These are phyloP conservation scores for Penicillium crustosum DNA, from an alignment of 2,329 filamentous ascomycete genomes.

Conservation along the genomic window DNA sequence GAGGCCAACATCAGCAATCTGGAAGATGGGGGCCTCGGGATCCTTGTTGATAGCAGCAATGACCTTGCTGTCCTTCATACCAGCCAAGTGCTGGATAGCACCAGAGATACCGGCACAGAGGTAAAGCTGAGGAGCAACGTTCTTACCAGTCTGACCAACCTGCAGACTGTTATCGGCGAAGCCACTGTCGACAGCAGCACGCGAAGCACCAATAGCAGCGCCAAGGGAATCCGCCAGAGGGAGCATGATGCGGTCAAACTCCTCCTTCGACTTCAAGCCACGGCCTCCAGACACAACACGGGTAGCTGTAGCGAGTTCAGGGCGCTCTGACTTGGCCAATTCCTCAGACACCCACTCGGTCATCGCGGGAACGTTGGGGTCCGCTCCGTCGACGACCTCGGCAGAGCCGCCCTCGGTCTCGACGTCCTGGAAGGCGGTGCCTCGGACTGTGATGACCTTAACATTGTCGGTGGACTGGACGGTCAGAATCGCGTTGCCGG, in stretches of 20 bases:
- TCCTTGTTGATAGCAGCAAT: slow-evolving; percentile 99
- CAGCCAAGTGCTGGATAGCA: slow-evolving; percentile 95
- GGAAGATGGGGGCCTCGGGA: slow-evolving; percentile 94
- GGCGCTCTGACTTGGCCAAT: slow-evolving; percentile 87
- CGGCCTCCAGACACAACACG: slow-evolving; percentile 91
- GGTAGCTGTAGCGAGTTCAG: slow-evolving; percentile 84
- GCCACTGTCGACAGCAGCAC: slow-evolving; percentile 92
- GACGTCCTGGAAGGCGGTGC: slow-evolving; percentile 82
- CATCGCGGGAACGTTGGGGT: slow-evolving; percentile 71
- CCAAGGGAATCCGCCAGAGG: slow-evolving; percentile 89
- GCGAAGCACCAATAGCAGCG: slow-evolving; percentile 91
- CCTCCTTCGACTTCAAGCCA: slow-evolving; percentile 95
- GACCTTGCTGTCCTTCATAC: slow-evolving; percentile 99
- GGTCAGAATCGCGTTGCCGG: slow-evolving; percentile 94
- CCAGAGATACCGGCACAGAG: slow-evolving; percentile 94
- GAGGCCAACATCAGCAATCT: slow-evolving; percentile 92
- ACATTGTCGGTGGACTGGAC: slow-evolving; percentile 83
- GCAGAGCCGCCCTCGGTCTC: slow-evolving; percentile 72
- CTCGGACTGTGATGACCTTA: slow-evolving; percentile 90
- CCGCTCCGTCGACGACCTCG: slow-evolving; percentile 73
- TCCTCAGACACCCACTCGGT: slow-evolving; percentile 95
- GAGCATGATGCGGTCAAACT: slow-evolving; percentile 90
- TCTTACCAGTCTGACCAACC: slow-evolving; percentile 98
- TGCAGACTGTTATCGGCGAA: slow-evolving; percentile 98
- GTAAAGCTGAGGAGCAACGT: slow-evolving; percentile 93